Evolutionary conservation across 23 red algal genomes (phyloP), one percentile per base, ranked within the genome.

Genomic region (Gracilaria gracilis): DNA sequence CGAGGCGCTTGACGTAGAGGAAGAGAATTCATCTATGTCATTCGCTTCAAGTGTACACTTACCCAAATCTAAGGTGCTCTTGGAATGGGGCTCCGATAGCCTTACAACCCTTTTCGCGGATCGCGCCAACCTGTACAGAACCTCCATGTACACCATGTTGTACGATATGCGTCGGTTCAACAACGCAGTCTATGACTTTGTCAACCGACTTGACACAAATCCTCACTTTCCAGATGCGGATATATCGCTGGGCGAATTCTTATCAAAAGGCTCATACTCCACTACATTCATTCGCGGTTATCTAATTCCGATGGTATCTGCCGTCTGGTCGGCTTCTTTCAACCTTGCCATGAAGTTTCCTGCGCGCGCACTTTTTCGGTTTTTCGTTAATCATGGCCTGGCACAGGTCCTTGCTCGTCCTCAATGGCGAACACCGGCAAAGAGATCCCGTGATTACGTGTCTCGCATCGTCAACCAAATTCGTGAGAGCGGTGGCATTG

Each of bases 361-460:
- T 29, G 92, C 93, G 57, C 69, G 57, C 15, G 40, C 84, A 14
- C 42, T 99, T 9, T 95, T 99, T 48, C 86, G 77, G 23, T 99
- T 99, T 74, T 99, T 99, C 55, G 66, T 91, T 48, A 99, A 99
- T 86, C 97, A 99, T 57, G 93, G 97, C 24, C 92, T 99, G 70
- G 93, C 94, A 47, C 97, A 96, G 71, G 80, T 96, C 49, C 92
- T 91, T 57, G 83, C 77, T 3, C 86, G 97, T 37, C 97, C 97
- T 6, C 91, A 95, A 66, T 99, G 97, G 97, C 93, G 93, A 61
- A 95, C 92, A 20, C 81, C 95, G n/a, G 72, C 83, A 21, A 85
- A 93, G n/a, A 64, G 93, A 50, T 95, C 93, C 57, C 89, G 86
- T 34, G 75, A 84, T 42, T 98, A 96, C 81, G 82, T 95, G 20